Evolutionary conservation across 2,329 filamentous ascomycete species (phyloP).

Genomic region (Zymoseptoria pseudotritici): DNA sequence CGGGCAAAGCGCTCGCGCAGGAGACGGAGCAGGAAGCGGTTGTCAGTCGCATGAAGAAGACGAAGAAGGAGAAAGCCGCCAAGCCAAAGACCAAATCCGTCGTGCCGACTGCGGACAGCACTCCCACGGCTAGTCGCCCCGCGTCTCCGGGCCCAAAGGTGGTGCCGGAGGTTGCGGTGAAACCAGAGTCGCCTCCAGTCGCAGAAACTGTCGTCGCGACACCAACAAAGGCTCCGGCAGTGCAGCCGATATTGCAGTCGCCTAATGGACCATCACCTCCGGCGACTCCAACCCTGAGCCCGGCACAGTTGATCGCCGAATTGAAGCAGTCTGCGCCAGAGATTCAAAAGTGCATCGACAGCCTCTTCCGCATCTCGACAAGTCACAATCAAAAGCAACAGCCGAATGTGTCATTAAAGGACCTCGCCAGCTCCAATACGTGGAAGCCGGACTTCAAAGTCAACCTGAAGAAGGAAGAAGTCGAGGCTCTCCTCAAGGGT

Average conservation of each 20-base stretch:
- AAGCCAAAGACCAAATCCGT: conserved; percentile 23
- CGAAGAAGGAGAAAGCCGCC: conserved; percentile 54
- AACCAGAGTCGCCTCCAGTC: background rate
- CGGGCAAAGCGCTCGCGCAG: conserved; percentile 35
- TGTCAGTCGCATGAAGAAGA: conserved; percentile 74
- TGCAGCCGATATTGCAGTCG: conserved; percentile 11
- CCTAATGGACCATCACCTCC: conserved; percentile 28
- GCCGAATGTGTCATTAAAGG: conserved; percentile 22
- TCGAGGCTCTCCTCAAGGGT: conserved; percentile 46
- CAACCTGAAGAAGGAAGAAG: conserved; percentile 33
- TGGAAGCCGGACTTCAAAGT: conserved; percentile 28
- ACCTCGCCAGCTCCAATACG: conserved; percentile 18
- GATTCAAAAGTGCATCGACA: conserved; percentile 28
- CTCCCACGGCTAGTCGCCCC: conserved; percentile 24
- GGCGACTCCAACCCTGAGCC: conserved; percentile 26
- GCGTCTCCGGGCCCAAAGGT: conserved; percentile 11
- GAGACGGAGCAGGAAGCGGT: conserved; percentile 61
- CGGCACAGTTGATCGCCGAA: conserved; percentile 27
- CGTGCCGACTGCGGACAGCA: conserved; percentile 19
- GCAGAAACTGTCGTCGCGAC: conserved; percentile 13
- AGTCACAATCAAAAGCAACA: conserved; percentile 24
- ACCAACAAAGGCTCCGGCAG: conserved; percentile 12
- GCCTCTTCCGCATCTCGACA: conserved; percentile 26
- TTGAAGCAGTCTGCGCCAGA: conserved; percentile 25
- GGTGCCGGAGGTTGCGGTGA: background rate